A percentile compares a stretch with the other conserved stretches of the same genome.
Conservation (phyloP, 2,329 filamentous ascomycete genomes). For the Fusarium compactum region DNA sequence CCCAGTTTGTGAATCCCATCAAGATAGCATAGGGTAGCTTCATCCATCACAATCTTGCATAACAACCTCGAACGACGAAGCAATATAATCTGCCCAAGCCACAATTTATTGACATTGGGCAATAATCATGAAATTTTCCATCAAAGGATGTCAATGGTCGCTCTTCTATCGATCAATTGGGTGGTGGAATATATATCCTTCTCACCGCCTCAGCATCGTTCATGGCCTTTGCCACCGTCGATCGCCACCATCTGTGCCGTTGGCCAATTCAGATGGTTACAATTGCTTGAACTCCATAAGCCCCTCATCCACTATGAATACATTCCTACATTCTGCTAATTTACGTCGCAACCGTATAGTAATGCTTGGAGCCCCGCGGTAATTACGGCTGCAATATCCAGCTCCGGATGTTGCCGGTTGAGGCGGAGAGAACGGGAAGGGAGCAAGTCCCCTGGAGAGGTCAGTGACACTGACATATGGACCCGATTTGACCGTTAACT, state of each 20-base stretch:
- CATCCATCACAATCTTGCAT: background rate
- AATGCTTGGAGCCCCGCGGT: conserved; percentile 51
- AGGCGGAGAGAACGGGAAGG: conserved; percentile 48
- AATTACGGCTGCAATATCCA: conserved; percentile 52
- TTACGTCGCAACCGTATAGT: conserved; percentile 52
- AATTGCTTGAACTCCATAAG: conserved; percentile 39
- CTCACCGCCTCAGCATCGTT: conserved; percentile 51
- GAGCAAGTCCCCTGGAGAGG: conserved; percentile 52
- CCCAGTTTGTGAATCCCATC: background rate
- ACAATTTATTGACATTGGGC: conserved; percentile 52
- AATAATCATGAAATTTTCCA: conserved; percentile 56
- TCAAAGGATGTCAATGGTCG: conserved; percentile 54
- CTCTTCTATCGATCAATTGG: conserved; percentile 47
- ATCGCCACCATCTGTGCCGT: conserved; percentile 47
- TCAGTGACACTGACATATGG: conserved; percentile 58
- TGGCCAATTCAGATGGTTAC: conserved; percentile 45
- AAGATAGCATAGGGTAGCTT: conserved; percentile 17
- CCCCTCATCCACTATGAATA: conserved; percentile 42
- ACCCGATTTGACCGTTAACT: conserved; percentile 40
- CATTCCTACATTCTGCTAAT: conserved; percentile 43
- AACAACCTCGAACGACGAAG: background rate
- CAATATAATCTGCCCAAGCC: conserved; percentile 46
- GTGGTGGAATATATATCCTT: conserved; percentile 46
- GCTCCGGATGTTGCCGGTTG: conserved; percentile 50
- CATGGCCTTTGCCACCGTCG: conserved; percentile 47